Evolutionary conservation across 148 eudicot genomes (phyloP).

Genomic region (Rhododendron kiyosumense): DNA sequence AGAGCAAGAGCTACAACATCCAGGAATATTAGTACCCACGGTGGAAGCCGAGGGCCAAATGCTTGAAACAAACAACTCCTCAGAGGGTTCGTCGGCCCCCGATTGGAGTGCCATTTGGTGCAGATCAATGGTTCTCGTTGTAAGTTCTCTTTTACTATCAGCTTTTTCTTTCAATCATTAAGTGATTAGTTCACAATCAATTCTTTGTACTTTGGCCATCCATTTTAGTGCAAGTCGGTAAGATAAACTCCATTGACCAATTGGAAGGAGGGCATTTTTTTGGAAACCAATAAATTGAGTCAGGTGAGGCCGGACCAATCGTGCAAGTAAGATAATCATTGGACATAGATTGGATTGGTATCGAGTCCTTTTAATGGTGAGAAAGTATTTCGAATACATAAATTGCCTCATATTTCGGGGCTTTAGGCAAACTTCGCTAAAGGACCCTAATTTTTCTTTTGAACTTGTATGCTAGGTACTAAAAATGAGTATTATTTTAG

Average conservation of each 20-base stretch:
- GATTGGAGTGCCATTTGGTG: background rate
- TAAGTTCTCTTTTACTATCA: background rate
- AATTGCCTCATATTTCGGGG: background rate
- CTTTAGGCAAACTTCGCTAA: background rate
- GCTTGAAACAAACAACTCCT: background rate
- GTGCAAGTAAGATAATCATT: background rate
- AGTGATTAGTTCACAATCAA: background rate
- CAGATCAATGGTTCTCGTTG: background rate
- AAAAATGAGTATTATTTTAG: too few relatives aligned
- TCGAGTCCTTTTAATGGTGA: background rate
- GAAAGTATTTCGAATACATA: background rate
- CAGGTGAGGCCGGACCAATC: background rate
- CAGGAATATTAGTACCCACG: background rate
- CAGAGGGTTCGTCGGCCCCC: background rate
- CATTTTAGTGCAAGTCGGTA: background rate
- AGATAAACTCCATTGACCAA: background rate
- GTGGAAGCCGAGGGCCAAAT: background rate
- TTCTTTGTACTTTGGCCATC: background rate
- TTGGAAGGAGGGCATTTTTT: background rate
- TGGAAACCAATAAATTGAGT: too few relatives aligned
- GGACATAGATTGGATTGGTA: background rate
- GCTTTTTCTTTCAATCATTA: background rate
- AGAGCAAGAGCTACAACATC: background rate
- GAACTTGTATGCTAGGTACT: background rate
- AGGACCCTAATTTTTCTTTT: background rate